phyloP scores from a whole-genome alignment of 371 early-diverging fungal genomes.

The Mortierella sp. region DNA sequence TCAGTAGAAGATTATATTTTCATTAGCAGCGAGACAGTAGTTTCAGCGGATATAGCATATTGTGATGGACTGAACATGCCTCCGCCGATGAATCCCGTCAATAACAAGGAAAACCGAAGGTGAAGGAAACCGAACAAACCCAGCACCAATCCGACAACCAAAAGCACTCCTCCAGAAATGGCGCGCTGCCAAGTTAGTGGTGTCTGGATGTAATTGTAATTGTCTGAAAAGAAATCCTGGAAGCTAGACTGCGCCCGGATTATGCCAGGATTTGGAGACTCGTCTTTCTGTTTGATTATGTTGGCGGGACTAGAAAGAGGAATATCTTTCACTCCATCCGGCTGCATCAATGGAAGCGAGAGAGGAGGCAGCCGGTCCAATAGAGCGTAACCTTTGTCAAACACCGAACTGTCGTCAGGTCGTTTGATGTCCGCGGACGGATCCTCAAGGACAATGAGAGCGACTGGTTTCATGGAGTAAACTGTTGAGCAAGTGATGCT shows the following conservation, averaged over 20 bases:
- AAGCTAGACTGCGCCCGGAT: constrained; percentile 7
- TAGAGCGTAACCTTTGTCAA: no score
- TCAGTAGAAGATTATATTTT: background rate
- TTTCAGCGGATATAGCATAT: no score
- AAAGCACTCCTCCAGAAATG: constrained; percentile 55
- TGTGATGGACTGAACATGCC: constrained; percentile 33
- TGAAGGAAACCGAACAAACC: constrained; percentile 58
- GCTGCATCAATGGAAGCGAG: no score
- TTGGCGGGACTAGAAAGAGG: no score
- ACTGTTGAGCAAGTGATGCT: no score
- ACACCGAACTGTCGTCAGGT: no score
- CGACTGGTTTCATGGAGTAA: no score
- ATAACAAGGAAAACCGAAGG: constrained; percentile 57
- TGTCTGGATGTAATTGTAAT: constrained; percentile 22
- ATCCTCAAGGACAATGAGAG: no score
- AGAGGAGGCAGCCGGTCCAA: no score
- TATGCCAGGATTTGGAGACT: background rate
- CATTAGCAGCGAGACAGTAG: background rate
- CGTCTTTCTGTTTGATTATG: background rate
- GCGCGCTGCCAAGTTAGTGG: constrained; percentile 16
- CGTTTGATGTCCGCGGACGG: no score
- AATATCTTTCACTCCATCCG: no score
- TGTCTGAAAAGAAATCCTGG: constrained; percentile 17
- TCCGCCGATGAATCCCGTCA: constrained; percentile 63
- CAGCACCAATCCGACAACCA: constrained; percentile 58